Conservation (phyloP, 306 rosid genomes). For the Oxytropis ochrocephala region DNA sequence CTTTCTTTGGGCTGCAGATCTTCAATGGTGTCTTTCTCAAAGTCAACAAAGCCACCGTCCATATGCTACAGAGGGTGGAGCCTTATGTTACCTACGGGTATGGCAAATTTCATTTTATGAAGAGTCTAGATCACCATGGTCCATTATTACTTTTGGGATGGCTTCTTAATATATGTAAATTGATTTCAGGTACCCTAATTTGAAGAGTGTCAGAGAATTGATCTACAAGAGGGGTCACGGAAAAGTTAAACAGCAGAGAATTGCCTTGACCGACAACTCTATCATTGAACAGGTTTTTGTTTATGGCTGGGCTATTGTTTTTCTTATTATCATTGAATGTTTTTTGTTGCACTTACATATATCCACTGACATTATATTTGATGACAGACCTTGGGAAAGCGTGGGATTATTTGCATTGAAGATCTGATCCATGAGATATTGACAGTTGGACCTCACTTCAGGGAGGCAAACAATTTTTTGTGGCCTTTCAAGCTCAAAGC, state of each 20-base stretch:
- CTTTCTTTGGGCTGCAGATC: slow-evolving; percentile 26
- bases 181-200: slow-evolving; percentile 54
- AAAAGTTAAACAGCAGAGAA: slow-evolving; percentile 63
- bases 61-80: slow-evolving; percentile 73
- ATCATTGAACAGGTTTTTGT: slow-evolving; percentile 49
- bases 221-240: slow-evolving; percentile 77
- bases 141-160: not conserved
- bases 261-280: slow-evolving; percentile 63
- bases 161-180: not conserved
- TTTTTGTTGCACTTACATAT: not conserved
- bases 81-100: slow-evolving; percentile 77
- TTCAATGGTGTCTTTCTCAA: slow-evolving; percentile 74
- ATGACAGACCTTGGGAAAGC: slow-evolving; percentile 63
- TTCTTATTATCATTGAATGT: not conserved
- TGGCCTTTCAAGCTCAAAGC: slow-evolving; percentile 89
- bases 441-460: slow-evolving; percentile 78
- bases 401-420: slow-evolving; percentile 65
- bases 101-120: not conserved
- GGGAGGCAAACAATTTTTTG: slow-evolving; percentile 70
- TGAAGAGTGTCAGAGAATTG: slow-evolving; percentile 72
- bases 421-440: slow-evolving; percentile 72
- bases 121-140: not conserved
- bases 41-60: slow-evolving; percentile 73
- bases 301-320: not conserved
- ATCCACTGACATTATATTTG: not conserved